phyloP scores from a whole-genome alignment of 495 filamentous ascomycete genomes.

The Podospora australis region DNA sequence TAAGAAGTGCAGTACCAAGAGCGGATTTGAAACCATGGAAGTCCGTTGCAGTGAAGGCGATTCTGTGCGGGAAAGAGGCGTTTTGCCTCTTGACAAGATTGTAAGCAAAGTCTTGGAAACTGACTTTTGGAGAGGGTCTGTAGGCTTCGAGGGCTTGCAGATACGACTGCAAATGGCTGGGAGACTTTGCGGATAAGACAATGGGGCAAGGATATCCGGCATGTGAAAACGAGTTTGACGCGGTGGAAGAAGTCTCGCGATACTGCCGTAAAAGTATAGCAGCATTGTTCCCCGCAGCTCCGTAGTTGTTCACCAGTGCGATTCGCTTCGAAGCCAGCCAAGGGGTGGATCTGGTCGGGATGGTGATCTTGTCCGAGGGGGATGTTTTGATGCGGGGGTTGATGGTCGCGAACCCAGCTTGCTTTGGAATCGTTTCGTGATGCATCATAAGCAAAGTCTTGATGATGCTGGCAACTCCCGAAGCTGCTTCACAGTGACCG shows the following conservation, averaged over 20 bases:
- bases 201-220: conserved; percentile 7
- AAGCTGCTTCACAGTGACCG: conserved; percentile 48
- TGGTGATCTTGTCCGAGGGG: conserved; percentile 24
- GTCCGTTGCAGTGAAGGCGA: not conserved
- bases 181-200: not conserved
- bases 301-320: conserved; percentile 49
- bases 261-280: conserved; percentile 27
- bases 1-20: not conserved
- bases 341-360: conserved; percentile 21
- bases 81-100: not conserved
- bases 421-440: conserved; percentile 35
- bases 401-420: conserved; percentile 39
- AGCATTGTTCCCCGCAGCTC: conserved; percentile 44
- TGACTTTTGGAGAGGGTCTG: not conserved
- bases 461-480: conserved; percentile 47
- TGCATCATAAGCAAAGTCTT: conserved; percentile 46
- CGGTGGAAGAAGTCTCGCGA: not conserved
- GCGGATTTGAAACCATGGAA: not conserved
- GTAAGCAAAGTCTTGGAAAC: not conserved
- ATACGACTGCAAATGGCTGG: not conserved
- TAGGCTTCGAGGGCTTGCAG: not conserved
- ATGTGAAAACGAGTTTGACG: conserved; percentile 15
- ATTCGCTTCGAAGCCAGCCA: conserved; percentile 31
- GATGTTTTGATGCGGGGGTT: conserved; percentile 38
- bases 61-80: not conserved